phyloP scores from a whole-genome alignment of 768 basidiomycete species.

The Amanita subjunquillea region DNA sequence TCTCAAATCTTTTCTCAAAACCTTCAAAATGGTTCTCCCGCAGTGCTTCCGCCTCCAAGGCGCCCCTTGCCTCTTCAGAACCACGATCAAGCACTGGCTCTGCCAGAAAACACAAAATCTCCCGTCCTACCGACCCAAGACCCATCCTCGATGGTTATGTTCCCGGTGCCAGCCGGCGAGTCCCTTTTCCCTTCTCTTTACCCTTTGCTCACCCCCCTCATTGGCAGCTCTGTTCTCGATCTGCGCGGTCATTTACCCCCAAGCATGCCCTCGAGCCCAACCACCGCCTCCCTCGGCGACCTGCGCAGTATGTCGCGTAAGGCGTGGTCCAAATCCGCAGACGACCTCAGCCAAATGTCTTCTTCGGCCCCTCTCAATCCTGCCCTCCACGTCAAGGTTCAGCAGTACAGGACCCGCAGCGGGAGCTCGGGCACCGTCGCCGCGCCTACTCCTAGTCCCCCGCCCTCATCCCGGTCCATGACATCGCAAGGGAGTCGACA shows the following conservation, averaged over 20 bases:
- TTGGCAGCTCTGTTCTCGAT: slow-evolving; percentile 31
- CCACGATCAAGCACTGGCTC: slow-evolving; percentile 35
- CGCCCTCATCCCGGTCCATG: slow-evolving; percentile 17
- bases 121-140: slow-evolving; percentile 73
- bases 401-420: slow-evolving; percentile 54
- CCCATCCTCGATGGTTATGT: slow-evolving; percentile 57
- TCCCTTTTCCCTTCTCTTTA: slow-evolving; percentile 20
- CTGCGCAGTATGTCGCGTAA: slow-evolving; percentile 59
- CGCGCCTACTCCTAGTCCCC: slow-evolving; percentile 22
- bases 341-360: slow-evolving; percentile 58
- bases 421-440: slow-evolving; percentile 40
- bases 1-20: slow-evolving; percentile 55
- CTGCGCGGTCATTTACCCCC: slow-evolving; percentile 24
- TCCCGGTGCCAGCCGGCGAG: slow-evolving; percentile 37
- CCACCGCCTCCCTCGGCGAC: slow-evolving; percentile 39
- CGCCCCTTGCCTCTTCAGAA: slow-evolving; percentile 27
- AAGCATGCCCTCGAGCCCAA: slow-evolving; percentile 30
- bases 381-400: slow-evolving; percentile 52
- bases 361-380: slow-evolving; percentile 20
- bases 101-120: slow-evolving; percentile 66
- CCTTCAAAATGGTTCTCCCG: slow-evolving; percentile 67
- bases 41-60: slow-evolving; percentile 43
- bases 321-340: slow-evolving; percentile 72
- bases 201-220: slow-evolving; percentile 56
- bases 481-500: slow-evolving; percentile 17